Conservation (phyloP, 164 flowering plant genomes). For the Sedum album region DNA sequence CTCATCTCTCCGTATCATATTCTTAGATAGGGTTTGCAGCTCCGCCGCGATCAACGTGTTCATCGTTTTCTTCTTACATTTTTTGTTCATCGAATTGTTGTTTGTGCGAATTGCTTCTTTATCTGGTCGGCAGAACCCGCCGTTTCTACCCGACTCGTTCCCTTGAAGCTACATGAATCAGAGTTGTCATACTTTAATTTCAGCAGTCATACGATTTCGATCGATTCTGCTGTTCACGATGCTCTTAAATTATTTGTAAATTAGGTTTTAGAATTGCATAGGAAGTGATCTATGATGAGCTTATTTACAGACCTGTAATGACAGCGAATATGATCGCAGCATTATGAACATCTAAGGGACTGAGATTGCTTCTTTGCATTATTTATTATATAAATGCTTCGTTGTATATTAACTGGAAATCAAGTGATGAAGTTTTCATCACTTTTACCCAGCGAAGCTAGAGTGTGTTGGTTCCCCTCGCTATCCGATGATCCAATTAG, state of each 20-base stretch:
- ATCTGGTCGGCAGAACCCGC: conserved; percentile 16
- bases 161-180: conserved; percentile 30
- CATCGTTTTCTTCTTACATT: too few relatives aligned
- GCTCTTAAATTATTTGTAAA: not conserved
- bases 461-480: conserved; percentile 27
- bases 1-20: too few relatives aligned
- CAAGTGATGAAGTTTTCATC: not conserved
- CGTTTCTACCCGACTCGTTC: conserved; percentile 23
- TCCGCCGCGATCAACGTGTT: too few relatives aligned
- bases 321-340: conserved; percentile 49
- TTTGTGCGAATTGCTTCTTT: conserved; percentile 11
- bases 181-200: conserved; percentile 15
- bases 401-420: not conserved
- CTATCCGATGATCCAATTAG: conserved; percentile 24
- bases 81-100: too few relatives aligned
- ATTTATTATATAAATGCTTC: conserved; percentile 7
- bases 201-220: not conserved
- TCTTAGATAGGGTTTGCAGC: too few relatives aligned
- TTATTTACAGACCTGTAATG: conserved; percentile 34
- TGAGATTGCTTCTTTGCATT: conserved; percentile 18
- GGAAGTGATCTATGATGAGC: conserved; percentile 22
- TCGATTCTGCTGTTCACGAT: not conserved
- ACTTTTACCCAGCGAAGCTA: conserved; percentile 11
- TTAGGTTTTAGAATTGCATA: not conserved
- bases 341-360: conserved; percentile 55